These are phyloP conservation scores for Mycena alexandri DNA, from an alignment of 768 basidiomycete species.

Conservation along the genomic window DNA sequence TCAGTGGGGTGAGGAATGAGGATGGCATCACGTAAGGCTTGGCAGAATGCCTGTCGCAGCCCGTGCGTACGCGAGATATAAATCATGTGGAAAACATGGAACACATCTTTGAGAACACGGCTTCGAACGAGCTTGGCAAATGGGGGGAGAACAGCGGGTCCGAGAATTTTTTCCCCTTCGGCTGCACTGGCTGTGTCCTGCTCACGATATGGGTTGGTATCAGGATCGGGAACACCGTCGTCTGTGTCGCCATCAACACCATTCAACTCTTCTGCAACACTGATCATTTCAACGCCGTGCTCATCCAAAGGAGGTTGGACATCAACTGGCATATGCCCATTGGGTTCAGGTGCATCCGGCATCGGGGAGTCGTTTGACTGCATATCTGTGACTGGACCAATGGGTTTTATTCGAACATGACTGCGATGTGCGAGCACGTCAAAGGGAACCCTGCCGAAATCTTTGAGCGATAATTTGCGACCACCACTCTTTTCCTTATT, in stretches of 20 bases:
- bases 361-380: background rate
- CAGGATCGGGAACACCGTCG: background rate
- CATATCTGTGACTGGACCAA: background rate
- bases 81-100: constrained; percentile 35
- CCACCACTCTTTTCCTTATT: constrained; percentile 1
- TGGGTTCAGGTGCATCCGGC: background rate
- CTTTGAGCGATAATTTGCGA: constrained; percentile 1
- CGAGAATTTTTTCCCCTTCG: constrained; percentile 1
- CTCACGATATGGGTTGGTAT: background rate
- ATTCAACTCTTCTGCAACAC: constrained; percentile 10
- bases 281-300: constrained; percentile 10
- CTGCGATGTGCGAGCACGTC: constrained; percentile 20
- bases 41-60: constrained; percentile 14
- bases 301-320: constrained; percentile 5
- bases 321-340: background rate
- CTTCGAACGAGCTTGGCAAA: constrained; percentile 16
- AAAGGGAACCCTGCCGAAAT: constrained; percentile 15
- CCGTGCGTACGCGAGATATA: constrained; percentile 33
- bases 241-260: background rate
- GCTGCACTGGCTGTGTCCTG: constrained; percentile 2
- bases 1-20: constrained; percentile 33
- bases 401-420: constrained; percentile 23
- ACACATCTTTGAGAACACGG: constrained; percentile 34
- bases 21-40: constrained; percentile 27
- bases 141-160: background rate